Conservation (phyloP, 352 stramenopile species). For the Sclerospora graminicola region DNA sequence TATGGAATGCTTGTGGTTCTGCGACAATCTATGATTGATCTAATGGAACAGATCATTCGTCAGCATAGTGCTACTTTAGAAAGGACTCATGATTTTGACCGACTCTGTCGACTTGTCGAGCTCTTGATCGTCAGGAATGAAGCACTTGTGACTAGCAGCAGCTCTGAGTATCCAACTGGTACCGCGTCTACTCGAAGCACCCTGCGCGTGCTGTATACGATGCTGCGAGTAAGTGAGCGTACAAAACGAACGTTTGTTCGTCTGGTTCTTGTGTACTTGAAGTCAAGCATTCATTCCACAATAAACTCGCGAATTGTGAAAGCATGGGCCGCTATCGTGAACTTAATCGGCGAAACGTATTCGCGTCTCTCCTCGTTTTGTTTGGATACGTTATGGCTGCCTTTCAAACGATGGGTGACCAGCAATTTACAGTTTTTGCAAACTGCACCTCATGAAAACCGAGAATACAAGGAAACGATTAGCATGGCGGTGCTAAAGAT, state of each 20-base stretch:
- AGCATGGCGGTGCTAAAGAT: slow-evolving; percentile 20
- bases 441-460: slow-evolving; percentile 5
- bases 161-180: not conserved
- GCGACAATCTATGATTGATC: slow-evolving; percentile 20
- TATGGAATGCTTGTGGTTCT: slow-evolving; percentile 26
- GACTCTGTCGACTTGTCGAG: slow-evolving; percentile 26
- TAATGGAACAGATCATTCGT: slow-evolving; percentile 23
- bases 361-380: slow-evolving; percentile 18
- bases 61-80: slow-evolving; percentile 26
- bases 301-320: slow-evolving; percentile 10
- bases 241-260: slow-evolving; percentile 28
- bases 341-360: slow-evolving; percentile 18
- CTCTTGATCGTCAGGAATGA: slow-evolving; percentile 33
- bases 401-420: slow-evolving; percentile 21
- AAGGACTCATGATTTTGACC: slow-evolving; percentile 20
- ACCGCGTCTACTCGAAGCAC: slow-evolving; percentile 23
- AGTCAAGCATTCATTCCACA: slow-evolving; percentile 10
- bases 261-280: slow-evolving; percentile 25
- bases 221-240: slow-evolving; percentile 18
- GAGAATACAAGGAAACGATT: slow-evolving; percentile 7
- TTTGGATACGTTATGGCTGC: slow-evolving; percentile 27
- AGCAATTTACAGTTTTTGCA: slow-evolving; percentile 10
- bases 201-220: slow-evolving; percentile 23
- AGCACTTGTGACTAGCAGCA: slow-evolving; percentile 6
- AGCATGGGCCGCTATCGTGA: slow-evolving; percentile 13